Percentiles rank a stretch among this genome's conserved stretches.
Evolutionary conservation across 1,284 basidiomycete genomes (phyloP).

Genomic region (Melampsora allii-populina): DNA sequence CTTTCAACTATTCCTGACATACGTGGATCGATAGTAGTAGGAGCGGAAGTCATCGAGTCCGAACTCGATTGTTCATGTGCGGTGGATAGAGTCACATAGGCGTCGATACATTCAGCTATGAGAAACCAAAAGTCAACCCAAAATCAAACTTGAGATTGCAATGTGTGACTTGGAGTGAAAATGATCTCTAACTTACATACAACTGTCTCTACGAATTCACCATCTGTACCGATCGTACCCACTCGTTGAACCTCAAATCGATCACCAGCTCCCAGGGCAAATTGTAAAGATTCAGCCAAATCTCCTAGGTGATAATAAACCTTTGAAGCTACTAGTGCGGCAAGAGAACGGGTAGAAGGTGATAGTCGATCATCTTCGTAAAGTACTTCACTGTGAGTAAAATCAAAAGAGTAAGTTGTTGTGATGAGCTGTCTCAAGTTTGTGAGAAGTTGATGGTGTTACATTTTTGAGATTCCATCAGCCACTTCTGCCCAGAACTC

Average conservation of each 20-base stretch:
- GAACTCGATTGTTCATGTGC: constrained; percentile 55
- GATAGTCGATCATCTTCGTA: constrained; percentile 73
- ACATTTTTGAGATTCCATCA: constrained; percentile 85
- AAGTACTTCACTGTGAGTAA: constrained; percentile 67
- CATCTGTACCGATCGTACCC: constrained; percentile 58
- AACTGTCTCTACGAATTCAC: constrained; percentile 89
- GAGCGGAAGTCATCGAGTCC: constrained; percentile 57
- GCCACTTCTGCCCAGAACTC: constrained; percentile 98
- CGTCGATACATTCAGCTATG: constrained; percentile 86
- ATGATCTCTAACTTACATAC: constrained; percentile 65
- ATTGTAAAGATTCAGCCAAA: constrained; percentile 86
- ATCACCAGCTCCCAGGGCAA: constrained; percentile 81
- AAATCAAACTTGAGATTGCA: constrained; percentile 21
- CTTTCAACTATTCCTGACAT: constrained; percentile 73
- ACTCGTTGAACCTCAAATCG: constrained; percentile 74
- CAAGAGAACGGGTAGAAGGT: constrained; percentile 67
- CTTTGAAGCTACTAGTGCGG: constrained; percentile 86
- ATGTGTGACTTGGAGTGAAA: constrained; percentile 35
- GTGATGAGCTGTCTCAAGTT: constrained; percentile 35
- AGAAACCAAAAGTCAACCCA: neutral
- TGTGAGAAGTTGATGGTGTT: constrained; percentile 44
- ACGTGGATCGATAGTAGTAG: constrained; percentile 66
- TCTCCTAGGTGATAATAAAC: constrained; percentile 93
- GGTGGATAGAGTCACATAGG: constrained; percentile 64
- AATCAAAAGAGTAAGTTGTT: constrained; percentile 8